Conservation (phyloP, 306 rosid species). For the Sphenostylis stenocarpa region DNA sequence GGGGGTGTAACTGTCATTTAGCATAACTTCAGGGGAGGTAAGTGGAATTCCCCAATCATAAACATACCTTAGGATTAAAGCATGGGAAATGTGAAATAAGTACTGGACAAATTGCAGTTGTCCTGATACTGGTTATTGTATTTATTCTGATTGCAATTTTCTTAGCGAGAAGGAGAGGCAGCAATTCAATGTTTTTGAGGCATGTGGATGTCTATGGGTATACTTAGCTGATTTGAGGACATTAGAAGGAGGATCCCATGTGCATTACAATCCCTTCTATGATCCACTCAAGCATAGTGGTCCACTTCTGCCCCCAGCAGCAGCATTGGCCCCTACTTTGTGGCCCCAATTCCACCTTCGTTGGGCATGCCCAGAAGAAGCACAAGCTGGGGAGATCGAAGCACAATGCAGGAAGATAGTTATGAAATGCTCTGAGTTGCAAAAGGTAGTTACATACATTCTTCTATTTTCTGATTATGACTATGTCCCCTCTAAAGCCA, state of each 20-base stretch:
- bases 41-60: background rate
- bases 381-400: conserved; percentile 77
- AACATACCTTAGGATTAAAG: background rate
- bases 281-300: conserved; percentile 61
- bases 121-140: background rate
- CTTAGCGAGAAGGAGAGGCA: conserved; percentile 90
- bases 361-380: conserved; percentile 92
- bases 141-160: conserved; percentile 34
- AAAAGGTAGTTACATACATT: conserved; percentile 56
- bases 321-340: conserved; percentile 89
- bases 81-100: background rate
- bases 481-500: background rate
- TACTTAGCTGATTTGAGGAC: conserved; percentile 77
- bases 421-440: conserved; percentile 59
- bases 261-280: conserved; percentile 78
- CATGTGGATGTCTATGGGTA: conserved; percentile 92
- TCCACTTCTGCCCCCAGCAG: conserved; percentile 87
- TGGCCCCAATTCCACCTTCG: conserved; percentile 98
- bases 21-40: too few relatives aligned
- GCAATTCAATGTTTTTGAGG: conserved; percentile 65
- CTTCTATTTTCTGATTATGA: conserved; percentile 20
- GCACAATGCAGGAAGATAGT: conserved; percentile 65
- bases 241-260: conserved; percentile 68
- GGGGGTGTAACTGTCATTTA: too few relatives aligned
- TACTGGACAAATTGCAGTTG: conserved; percentile 3